Base-by-base conservation (phyloP, 805 yeast species). In the Vanderwaltozyma yarrowii region DNA sequence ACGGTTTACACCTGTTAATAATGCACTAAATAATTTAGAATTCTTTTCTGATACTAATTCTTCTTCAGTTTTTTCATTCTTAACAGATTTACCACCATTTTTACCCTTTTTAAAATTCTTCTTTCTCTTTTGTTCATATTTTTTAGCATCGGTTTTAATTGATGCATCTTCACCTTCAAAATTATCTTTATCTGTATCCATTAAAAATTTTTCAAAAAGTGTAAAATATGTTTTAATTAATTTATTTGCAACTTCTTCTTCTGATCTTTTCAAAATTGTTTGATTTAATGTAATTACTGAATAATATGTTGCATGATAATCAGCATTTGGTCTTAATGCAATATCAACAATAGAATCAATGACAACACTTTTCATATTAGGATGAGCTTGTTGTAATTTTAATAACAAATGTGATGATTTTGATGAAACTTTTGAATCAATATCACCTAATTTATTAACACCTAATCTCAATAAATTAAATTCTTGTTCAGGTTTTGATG, bases 401-500 rank as follows among this genome's bases (percentile, higher is more conserved):
- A 88, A 68, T 33, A 92, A 64, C 45, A 80, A 78, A 58, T 75
- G 85, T 5, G 96, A 87, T 1, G 94, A 76, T 54, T 84, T 84
- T 1, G 97, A 82, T 1, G 94, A 76, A 5, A 92, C 95, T 56
- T 86, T 86, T 45, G 84, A 81, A 45, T 89, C 96, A 32, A 74
- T 73, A 57, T 92, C 98, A 63, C 98, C 98, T 27, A 92, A 69
- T 58, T 92, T 92, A 60, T 92, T 92, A 33, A 87, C 92, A 37
- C 95, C 95, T 38, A 92, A 69, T 50, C 87, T 73, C 51, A 92
- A 69, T 47, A 92, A 66, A 59, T 92, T 92, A 37, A 80, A 94
- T 61, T 92, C 98, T 67, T 92, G 98, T 65, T 92, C 98, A 4
- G 98, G 97, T 60, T 88, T 89, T 5, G 80, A 69, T 45, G 78